Evolutionary conservation across 2,329 filamentous ascomycete species (phyloP), one percentile per base, ranked within the genome.

Genomic region (Cladosporium sp.): DNA sequence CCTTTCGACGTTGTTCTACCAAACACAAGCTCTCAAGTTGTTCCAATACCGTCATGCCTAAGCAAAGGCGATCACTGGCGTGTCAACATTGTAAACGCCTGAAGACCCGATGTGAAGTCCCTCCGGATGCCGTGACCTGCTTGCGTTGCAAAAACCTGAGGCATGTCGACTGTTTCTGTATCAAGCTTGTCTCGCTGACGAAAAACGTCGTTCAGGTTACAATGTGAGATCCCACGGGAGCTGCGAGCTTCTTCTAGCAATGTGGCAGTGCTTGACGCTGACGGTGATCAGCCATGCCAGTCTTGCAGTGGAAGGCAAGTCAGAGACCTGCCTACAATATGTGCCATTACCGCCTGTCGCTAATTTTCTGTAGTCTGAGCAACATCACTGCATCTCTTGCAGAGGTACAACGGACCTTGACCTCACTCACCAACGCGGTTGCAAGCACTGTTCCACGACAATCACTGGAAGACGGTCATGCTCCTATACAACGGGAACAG

Each of bases 1-100:
- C 10, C 3, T 46, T 13, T 7, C n/a, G 39, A 46, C n/a, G n/a
- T 46, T n/a, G 39, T 10, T 5, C 3, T 21, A 3, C n/a, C 8
- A 11, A 46, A n/a, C n/a, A 21, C n/a, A 21, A 18, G 6, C 39
- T 46, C 39, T 46, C n/a, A 14, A n/a, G 21, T n/a, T 21, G 39
- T 4, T 46, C 21, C 54, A 7, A 26, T 10, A 7, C 2, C 53
- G 23, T 8, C 30, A 57, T 57, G 54, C 54, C 54, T 34, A 57
- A 57, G 21, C 54, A 57, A 36, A 34, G 30, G 54, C 54, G 54
- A 21, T 57, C 32, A 5, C 54, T 57, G 30, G 54, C 54, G 16
- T 57, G 54, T 32, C 54, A 36, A 36, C 28, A 57, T 11, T 57
- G 54, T 39, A 57, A 57, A 57, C 32, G 54, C 14, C 30, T 57